These are phyloP conservation scores for Candida sithepensis DNA, from an alignment of 805 yeast species.

Conservation along the genomic window DNA sequence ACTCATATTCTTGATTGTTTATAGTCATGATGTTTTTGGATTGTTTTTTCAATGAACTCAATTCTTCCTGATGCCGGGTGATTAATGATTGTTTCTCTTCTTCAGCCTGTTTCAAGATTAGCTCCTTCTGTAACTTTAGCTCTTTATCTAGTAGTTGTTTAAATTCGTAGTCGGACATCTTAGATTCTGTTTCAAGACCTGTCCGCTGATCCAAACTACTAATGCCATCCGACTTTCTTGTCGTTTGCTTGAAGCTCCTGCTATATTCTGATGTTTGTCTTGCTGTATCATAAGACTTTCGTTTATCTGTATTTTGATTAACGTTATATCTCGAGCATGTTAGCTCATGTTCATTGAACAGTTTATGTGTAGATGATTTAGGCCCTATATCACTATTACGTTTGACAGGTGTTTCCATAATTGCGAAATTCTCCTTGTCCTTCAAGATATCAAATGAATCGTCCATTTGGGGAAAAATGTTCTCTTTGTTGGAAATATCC, in stretches of 20 bases:
- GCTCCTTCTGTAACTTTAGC: conserved; percentile 16
- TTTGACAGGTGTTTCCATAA: background rate
- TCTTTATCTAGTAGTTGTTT: conserved; percentile 16
- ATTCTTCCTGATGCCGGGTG: background rate
- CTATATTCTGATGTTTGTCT: background rate
- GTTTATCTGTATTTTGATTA: too few relatives aligned
- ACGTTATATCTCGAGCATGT: too few relatives aligned
- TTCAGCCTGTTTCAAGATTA: conserved; percentile 14
- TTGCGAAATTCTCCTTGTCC: background rate
- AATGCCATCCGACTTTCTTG: background rate
- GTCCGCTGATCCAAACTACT: too few relatives aligned
- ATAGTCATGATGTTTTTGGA: conserved; percentile 28
- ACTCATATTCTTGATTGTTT: conserved; percentile 65
- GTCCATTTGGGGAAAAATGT: background rate
- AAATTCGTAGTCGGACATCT: conserved; percentile 2
- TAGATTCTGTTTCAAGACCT: background rate
- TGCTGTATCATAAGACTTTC: background rate
- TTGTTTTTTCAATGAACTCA: conserved; percentile 1
- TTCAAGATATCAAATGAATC: background rate
- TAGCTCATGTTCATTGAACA: too few relatives aligned
- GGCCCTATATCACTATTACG: background rate
- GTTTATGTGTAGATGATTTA: background rate
- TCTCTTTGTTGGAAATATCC: background rate
- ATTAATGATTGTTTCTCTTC: conserved; percentile 5
- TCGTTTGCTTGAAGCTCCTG: background rate